A percentile compares a stretch with the other conserved stretches of the same genome.
These are phyloP conservation scores for Tribonema minus DNA, from an alignment of 108 stramenopile genomes.

Conservation along the genomic window DNA sequence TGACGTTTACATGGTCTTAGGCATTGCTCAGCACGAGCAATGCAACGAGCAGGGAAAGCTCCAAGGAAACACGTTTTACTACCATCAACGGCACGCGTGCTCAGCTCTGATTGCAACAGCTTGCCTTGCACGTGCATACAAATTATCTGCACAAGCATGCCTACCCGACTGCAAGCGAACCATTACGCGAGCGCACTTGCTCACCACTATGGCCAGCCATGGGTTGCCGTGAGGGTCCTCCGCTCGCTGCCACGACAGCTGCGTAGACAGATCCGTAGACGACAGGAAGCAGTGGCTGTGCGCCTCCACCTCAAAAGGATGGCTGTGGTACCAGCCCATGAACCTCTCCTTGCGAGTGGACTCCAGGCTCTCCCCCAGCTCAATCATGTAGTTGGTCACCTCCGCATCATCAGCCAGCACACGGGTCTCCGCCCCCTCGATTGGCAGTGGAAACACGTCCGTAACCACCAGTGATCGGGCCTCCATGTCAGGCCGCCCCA, in stretches of 20 bases:
- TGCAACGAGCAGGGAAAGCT: no score
- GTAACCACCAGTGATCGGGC: slow-evolving; percentile 71
- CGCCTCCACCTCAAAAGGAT: slow-evolving; percentile 90
- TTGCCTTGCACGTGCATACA: no score
- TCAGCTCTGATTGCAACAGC: no score
- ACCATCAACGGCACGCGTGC: no score
- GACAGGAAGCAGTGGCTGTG: slow-evolving; percentile 86
- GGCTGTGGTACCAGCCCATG: slow-evolving; percentile 89
- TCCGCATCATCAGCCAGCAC: slow-evolving; percentile 81
- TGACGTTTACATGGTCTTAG: no score
- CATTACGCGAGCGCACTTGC: no score
- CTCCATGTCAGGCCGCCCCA: slow-evolving; percentile 54
- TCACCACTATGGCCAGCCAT: slow-evolving; percentile 85
- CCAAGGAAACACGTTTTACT: no score
- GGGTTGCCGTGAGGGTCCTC: slow-evolving; percentile 94
- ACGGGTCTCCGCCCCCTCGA: slow-evolving; percentile 64
- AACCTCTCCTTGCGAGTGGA: slow-evolving; percentile 70
- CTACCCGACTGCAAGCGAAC: no score
- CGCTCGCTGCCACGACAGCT: slow-evolving; percentile 88
- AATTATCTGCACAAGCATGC: no score
- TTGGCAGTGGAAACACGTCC: slow-evolving; percentile 93
- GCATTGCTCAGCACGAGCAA: no score
- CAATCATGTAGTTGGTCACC: slow-evolving; percentile 96
- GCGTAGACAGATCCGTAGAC: slow-evolving; percentile 85
- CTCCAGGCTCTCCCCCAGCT: slow-evolving; percentile 83